Evolutionary conservation across 1,139 yeast species (phyloP), one percentile per base, ranked within the genome.

Genomic region (Kodamaea fungicola): DNA sequence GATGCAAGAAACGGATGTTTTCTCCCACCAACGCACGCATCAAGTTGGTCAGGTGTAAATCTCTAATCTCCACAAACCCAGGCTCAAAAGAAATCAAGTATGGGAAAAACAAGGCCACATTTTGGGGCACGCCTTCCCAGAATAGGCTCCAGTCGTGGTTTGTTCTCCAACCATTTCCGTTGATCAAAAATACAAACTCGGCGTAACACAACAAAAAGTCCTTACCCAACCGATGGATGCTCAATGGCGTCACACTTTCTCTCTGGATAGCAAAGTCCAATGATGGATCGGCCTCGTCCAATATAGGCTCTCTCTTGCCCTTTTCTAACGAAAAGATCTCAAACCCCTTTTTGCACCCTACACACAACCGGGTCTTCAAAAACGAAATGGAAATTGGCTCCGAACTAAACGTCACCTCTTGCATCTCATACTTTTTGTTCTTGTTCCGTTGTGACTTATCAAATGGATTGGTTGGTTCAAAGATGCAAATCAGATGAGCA

Each of bases 81-180:
- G 83, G 78, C 55, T 92, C 97, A 65, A 92, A 92, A 12, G 96
- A 92, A 44, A 92, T 68, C 41, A 92, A 69, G 57, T 89, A 92
- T 4, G 98, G 98, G 63, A 90, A 92, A 74, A 94, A 88, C 35
- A 92, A 71, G 8, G 97, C 95, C 59, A 92, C 88, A 44, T 83
- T 83, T 54, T 85, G 95, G 4, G 98, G 97, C 36, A 81, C 77
- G 30, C 97, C 97, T 63, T 92, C 97, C 98, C 98, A 92, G 57
- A 85, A 83, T 38, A 92, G 83, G 49, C 90, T 83, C 94, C 96
- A 90, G 37, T 88, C 92, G 35, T 92, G 90, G 46, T 92, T 80
- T 21, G 95, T 83, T 53, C 97, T 76, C 98, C 98, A 92, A 24
- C 98, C 98, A 58, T 90, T 90, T 42, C 87, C 76, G 54, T 92